Evolutionary conservation across 2,329 filamentous ascomycete species (phyloP), one percentile per base, ranked within the genome.

Genomic region (Graphilbum sp.): DNA sequence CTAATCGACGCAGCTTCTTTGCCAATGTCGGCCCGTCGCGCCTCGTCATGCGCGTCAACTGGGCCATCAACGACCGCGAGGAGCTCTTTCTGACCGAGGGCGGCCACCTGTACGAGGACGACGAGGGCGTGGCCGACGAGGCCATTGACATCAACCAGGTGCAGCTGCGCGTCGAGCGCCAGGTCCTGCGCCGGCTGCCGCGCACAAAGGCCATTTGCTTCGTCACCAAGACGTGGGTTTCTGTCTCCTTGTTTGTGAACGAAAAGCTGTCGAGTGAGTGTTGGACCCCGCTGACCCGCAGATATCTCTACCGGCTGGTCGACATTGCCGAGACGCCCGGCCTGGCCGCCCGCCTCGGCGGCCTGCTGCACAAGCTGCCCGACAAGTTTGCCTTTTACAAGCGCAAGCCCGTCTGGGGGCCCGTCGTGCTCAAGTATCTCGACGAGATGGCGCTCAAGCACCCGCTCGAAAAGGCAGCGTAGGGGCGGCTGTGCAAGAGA

Each of bases 341-440:
- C 9, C 23, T 34, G 15, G 32, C 32, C 6, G 32, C 32, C 5
- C 32, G 32, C 7, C 16, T 34, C 19, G 32, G 32, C 19, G 32
- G 32, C 13, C 32, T 34, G 5, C 20, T 34, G 10, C 32, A 34
- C 32, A 34, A 34, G 13, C 32, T 34, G 20, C 32, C 32, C 6
- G 32, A 34, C 6, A 34, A 34, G 20, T 34, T 34, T 34, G 32
- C 32, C 7, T 34, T 34, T 16, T 34, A 34, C 16, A 34, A 34
- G 13, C 16, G 32, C 19, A 34, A 34, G 32, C 32, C 32, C n/a
- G 32, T 34, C 11, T 34, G 32, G 32, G 32, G 32, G 13, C 15
- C 32, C 3, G 32, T 34, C 3, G 32, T 34, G 12, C 32, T 34
- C 13, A 23, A 24, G 21, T 34, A 24, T 19, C 32, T 34, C 5